These are phyloP conservation scores for Pichia sp. DNA, from an alignment of 1,139 yeast species.

Conservation along the genomic window DNA sequence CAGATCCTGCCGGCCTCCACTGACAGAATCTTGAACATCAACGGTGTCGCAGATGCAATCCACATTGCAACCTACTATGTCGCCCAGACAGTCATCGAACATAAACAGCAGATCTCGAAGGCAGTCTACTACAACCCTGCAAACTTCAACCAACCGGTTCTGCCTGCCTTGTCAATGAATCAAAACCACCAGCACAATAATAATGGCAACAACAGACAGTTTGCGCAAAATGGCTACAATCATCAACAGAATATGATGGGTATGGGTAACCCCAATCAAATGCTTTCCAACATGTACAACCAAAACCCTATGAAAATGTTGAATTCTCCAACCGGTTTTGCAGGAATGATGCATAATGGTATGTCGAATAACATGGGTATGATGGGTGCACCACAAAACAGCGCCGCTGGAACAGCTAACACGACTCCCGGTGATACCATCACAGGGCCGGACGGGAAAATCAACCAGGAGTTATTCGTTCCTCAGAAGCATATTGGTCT, in stretches of 20 bases:
- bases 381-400: conserved; percentile 3
- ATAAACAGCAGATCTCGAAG: conserved; percentile 49
- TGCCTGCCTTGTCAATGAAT: conserved; percentile 13
- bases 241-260: conserved; percentile 21
- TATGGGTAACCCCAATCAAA: conserved; percentile 20
- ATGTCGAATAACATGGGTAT: conserved; percentile 2
- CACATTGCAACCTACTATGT: conserved; percentile 79
- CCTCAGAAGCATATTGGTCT: conserved; percentile 79
- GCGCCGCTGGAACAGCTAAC: conserved; percentile 13
- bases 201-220: conserved; percentile 6
- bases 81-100: conserved; percentile 61
- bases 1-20: conserved; percentile 72
- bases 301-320: conserved; percentile 8
- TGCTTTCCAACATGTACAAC: conserved; percentile 22
- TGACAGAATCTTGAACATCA: conserved; percentile 66
- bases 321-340: conserved; percentile 2
- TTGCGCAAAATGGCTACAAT: conserved; percentile 2
- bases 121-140: conserved; percentile 64
- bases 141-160: conserved; percentile 31
- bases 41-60: conserved; percentile 83
- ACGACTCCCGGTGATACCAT: conserved; percentile 19
- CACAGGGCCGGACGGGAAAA: conserved; percentile 40
- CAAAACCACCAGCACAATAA: conserved; percentile 3
- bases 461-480: conserved; percentile 65
- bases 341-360: conserved; percentile 7